These are phyloP conservation scores for Pyrenophora seminiperda DNA, from an alignment of 2,329 filamentous ascomycete species.

Conservation along the genomic window DNA sequence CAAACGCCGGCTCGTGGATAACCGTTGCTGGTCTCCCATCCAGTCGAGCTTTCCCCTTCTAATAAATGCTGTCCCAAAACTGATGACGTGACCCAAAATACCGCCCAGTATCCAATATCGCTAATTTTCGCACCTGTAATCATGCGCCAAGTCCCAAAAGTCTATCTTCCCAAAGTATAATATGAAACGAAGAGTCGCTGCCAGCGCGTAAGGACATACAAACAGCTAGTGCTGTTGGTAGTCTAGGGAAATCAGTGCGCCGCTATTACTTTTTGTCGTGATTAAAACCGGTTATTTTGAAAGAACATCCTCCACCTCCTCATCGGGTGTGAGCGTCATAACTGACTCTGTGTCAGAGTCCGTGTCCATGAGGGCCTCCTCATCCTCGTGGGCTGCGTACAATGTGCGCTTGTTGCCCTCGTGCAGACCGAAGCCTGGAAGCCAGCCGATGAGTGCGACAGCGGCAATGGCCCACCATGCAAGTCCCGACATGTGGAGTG, in stretches of 20 bases:
- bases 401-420: conserved; percentile 58
- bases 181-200: conserved; percentile 16
- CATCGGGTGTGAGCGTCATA: conserved; percentile 41
- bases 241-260: conserved; percentile 17
- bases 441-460: conserved; percentile 71
- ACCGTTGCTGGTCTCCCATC: conserved; percentile 26
- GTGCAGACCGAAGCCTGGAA: conserved; percentile 63
- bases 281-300: conserved; percentile 34
- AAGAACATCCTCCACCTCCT: conserved; percentile 35
- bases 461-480: conserved; percentile 91
- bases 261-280: conserved; percentile 21
- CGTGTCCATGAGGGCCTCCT: conserved; percentile 39
- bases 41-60: conserved; percentile 26
- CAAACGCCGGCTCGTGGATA: conserved; percentile 32
- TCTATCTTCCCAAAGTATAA: conserved; percentile 18
- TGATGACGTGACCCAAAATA: neutral
- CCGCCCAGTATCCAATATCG: conserved; percentile 18
- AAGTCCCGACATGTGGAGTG: conserved; percentile 80
- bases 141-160: conserved; percentile 21
- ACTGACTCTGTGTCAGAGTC: conserved; percentile 42
- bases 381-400: conserved; percentile 29
- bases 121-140: conserved; percentile 13
- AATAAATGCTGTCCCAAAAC: conserved; percentile 19
- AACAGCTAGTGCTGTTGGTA: neutral
- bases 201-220: conserved; percentile 17